Percentiles rank a stretch among this genome's conserved stretches.
Conservation (phyloP, 805 yeast genomes). For the Ogataea nonfermentans region DNA sequence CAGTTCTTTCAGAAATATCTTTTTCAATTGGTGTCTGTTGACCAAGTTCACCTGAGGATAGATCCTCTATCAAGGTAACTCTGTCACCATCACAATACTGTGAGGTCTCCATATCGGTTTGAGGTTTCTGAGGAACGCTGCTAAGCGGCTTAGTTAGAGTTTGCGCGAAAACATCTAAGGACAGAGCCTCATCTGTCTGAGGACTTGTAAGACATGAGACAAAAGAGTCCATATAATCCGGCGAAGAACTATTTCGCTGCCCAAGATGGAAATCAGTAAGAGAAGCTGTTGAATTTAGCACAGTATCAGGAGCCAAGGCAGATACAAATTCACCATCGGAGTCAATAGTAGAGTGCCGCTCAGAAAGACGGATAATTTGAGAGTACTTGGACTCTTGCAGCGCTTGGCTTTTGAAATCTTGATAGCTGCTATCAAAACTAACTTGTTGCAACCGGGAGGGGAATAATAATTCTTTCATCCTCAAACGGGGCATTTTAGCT, state of each 20-base stretch:
- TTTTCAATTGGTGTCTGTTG: too few relatives aligned
- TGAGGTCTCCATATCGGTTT: background rate
- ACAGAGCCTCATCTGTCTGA: constrained; percentile 4
- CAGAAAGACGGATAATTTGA: constrained; percentile 7
- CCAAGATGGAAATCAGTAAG: too few relatives aligned
- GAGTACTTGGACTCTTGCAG: constrained; percentile 10
- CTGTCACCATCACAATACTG: background rate
- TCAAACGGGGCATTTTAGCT: background rate
- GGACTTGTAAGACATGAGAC: constrained; percentile 1
- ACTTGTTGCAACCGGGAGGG: constrained; percentile 5
- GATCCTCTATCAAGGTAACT: too few relatives aligned
- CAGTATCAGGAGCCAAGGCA: background rate
- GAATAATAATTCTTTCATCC: constrained; percentile 6
- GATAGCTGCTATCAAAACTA: constrained; percentile 7
- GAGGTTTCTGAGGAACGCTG: constrained; percentile 1
- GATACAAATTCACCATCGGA: background rate
- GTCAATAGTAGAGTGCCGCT: background rate
- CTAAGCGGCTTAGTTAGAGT: background rate
- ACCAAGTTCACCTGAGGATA: too few relatives aligned
- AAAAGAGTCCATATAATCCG: background rate
- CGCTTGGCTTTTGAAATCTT: constrained; percentile 3
- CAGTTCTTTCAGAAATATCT: too few relatives aligned
- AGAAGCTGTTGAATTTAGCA: background rate
- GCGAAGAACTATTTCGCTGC: background rate
- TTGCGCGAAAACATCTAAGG: background rate